A percentile compares a stretch with the other conserved stretches of the same genome.
These are phyloP conservation scores for Pyrenophora teres DNA, from an alignment of 2,329 filamentous ascomycete species.

Conservation along the genomic window DNA sequence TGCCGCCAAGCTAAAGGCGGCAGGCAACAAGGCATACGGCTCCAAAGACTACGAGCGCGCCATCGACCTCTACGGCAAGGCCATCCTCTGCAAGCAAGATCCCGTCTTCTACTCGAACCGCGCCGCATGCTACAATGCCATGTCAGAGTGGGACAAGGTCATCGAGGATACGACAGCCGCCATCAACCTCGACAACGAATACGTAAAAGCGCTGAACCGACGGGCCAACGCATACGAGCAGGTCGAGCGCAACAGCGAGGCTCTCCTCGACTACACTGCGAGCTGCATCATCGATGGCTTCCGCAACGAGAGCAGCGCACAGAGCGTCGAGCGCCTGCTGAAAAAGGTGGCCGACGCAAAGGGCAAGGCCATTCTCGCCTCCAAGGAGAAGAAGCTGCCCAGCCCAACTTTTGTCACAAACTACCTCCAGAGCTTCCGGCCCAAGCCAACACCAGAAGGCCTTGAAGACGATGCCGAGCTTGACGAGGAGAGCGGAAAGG, in stretches of 20 bases:
- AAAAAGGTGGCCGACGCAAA: slow-evolving; percentile 98
- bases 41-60: slow-evolving; percentile 91
- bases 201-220: slow-evolving; percentile 96
- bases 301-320: slow-evolving; percentile 85
- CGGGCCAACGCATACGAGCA: slow-evolving; percentile 97
- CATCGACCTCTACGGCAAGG: slow-evolving; percentile 93
- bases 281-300: slow-evolving; percentile 99
- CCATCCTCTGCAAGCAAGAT: slow-evolving; percentile 95
- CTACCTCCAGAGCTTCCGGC: slow-evolving; percentile 97
- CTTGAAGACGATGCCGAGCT: slow-evolving; percentile 83
- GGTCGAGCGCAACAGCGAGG: slow-evolving; percentile 86
- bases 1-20: slow-evolving; percentile 87
- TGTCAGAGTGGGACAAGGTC: slow-evolving; percentile 91
- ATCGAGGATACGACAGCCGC: slow-evolving; percentile 96
- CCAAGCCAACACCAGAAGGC: slow-evolving; percentile 76
- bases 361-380: slow-evolving; percentile 82
- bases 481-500: slow-evolving; percentile 76
- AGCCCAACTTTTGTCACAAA: slow-evolving; percentile 97
- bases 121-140: slow-evolving; percentile 94
- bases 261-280: slow-evolving; percentile 94
- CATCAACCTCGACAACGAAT: slow-evolving; percentile 89
- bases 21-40: slow-evolving; percentile 95
- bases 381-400: slow-evolving; percentile 82
- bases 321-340: slow-evolving; percentile 87
- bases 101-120: slow-evolving; percentile 99